These are phyloP conservation scores for Lactarius akahatsu DNA, from an alignment of 768 basidiomycete species.

Conservation along the genomic window DNA sequence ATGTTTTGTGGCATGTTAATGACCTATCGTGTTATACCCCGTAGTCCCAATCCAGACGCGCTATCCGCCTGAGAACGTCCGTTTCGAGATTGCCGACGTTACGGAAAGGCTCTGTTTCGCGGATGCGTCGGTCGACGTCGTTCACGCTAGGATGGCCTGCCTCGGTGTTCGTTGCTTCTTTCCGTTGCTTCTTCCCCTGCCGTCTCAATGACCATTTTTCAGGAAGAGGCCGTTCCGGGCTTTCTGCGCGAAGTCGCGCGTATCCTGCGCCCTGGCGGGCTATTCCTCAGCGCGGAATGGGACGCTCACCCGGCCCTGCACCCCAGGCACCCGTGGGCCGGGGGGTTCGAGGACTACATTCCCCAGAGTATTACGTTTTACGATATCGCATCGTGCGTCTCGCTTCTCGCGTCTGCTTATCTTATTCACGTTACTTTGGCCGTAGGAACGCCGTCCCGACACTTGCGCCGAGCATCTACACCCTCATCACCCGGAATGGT, in stretches of 20 bases:
- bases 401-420: not conserved
- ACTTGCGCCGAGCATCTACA: constrained; percentile 17
- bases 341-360: constrained; percentile 4
- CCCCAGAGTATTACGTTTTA: constrained; percentile 21
- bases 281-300: constrained; percentile 69
- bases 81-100: constrained; percentile 67
- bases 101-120: constrained; percentile 48
- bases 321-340: constrained; percentile 20
- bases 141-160: constrained; percentile 60
- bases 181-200: not conserved
- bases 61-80: constrained; percentile 58
- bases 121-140: constrained; percentile 58
- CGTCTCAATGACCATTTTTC: constrained; percentile 20
- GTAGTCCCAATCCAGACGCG: constrained; percentile 72
- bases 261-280: constrained; percentile 66
- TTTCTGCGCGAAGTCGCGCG: constrained; percentile 60
- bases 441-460: constrained; percentile 15
- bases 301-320: constrained; percentile 39
- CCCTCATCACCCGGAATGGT: constrained; percentile 12
- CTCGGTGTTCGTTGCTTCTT: constrained; percentile 53
- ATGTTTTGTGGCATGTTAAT: not conserved
- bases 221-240: constrained; percentile 56
- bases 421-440: not conserved
- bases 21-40: not conserved
- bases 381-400: constrained; percentile 14